Evolutionary conservation across 2,329 filamentous ascomycete genomes (phyloP).

Genomic region (Ascosphaera aggregata): DNA sequence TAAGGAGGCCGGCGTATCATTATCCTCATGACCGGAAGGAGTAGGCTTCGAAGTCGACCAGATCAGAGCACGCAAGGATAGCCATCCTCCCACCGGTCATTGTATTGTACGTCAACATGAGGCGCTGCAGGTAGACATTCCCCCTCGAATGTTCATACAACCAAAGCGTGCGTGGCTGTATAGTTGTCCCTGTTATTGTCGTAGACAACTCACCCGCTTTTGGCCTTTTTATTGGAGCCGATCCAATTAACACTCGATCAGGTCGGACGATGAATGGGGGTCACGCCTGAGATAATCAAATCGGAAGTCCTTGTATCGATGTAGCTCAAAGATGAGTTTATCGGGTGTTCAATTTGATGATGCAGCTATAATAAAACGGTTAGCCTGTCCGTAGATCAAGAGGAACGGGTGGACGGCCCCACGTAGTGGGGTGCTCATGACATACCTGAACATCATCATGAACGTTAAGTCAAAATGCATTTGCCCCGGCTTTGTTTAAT

Average conservation of each 20-base stretch:
- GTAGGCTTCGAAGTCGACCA: not conserved
- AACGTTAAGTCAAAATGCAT: too few species aligned
- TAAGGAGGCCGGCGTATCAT: not conserved
- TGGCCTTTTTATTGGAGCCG: not conserved
- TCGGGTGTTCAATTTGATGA: too few species aligned
- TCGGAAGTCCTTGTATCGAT: too few species aligned
- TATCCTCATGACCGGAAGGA: too few species aligned
- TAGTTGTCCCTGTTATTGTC: not conserved
- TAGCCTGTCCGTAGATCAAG: too few species aligned
- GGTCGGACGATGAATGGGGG: not conserved
- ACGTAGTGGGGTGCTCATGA: too few species aligned
- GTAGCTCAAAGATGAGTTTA: too few species aligned
- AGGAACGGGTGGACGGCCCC: too few species aligned
- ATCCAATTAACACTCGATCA: not conserved
- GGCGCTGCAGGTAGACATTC: not conserved
- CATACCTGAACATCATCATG: too few species aligned
- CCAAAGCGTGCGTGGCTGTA: not conserved
- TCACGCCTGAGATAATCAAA: too few species aligned
- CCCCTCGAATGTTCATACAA: not conserved
- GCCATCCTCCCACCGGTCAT: too few species aligned
- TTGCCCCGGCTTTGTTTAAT: not conserved
- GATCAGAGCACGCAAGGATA: not conserved
- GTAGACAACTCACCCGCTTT: not conserved
- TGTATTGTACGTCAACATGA: not conserved
- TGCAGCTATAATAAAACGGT: too few species aligned